Base-by-base conservation (phyloP, 2,329 filamentous ascomycete genomes). In the Parafenestella ontariensis region DNA sequence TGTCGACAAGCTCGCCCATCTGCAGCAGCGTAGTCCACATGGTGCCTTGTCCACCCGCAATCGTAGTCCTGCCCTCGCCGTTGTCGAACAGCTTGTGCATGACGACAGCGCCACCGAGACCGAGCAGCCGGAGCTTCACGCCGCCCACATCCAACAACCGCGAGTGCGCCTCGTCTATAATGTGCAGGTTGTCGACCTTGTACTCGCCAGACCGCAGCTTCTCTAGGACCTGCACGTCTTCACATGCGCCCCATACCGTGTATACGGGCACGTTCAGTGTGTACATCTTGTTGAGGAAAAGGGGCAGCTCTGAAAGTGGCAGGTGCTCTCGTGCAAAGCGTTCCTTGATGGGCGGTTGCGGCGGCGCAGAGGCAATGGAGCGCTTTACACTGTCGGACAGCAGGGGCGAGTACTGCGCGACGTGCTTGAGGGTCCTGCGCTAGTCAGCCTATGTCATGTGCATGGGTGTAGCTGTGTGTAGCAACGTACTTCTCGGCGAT, bases 31-130 rank as follows among this genome's bases (percentile, higher is more conserved):
- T 99, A 7, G 95, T 99, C 95, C 95, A 99, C 95, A 99, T 99
- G 41, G 95, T 99, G 58, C 95, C 95, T 77, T 99, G 95, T 18
- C 95, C 95, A 74, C 95, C 95, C 20, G 95, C 95, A 77, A 99
- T 99, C 1, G 96, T 99, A 46, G 95, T 99, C 77, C 94, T 89
- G 56, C 95, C 95, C 74, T 99, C 95, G 49, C 95, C 95, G 66
- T 99, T 99, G 77, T 99, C 95, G 72, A 99, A 99, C 17, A 99
- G 86, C 83, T 99, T 99, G 84, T 99, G 95, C 92, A 99, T 99
- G 56, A 99, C 95, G 5, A 99, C 94, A 6, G 95, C 95, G 69
- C 95, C 95, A 62, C 95, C 95, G 29, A 99, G 84, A 59, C 95
- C 95, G 26, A 99, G 86, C 45, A 99, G 85, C 70, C 95, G 90